phyloP scores from a whole-genome alignment of 805 yeast genomes.

The Candida boidinii region DNA sequence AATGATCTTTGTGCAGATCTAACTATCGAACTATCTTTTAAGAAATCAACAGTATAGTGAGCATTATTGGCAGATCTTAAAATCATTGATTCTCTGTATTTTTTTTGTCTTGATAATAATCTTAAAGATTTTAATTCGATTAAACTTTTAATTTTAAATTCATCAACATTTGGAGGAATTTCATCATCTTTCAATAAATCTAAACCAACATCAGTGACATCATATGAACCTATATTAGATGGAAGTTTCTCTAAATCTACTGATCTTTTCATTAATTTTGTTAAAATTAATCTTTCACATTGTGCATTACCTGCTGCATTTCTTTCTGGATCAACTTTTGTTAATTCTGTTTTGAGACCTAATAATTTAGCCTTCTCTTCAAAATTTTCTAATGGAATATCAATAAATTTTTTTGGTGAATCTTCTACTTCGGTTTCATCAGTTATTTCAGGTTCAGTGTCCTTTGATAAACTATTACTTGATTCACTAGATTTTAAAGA shows the following conservation, averaged over 20 bases:
- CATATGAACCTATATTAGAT: conserved; percentile 58
- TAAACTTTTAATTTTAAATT: conserved; percentile 54
- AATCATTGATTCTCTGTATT: conserved; percentile 54
- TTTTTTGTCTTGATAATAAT: conserved; percentile 61
- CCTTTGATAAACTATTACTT: too few relatives aligned
- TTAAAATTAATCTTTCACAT: conserved; percentile 44
- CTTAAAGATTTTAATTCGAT: conserved; percentile 65
- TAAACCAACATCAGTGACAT: conserved; percentile 19
- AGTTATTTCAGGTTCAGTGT: conserved; percentile 1
- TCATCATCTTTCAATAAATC: conserved; percentile 36
- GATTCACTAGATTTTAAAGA: not conserved
- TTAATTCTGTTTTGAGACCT: conserved; percentile 27
- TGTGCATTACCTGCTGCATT: conserved; percentile 40
- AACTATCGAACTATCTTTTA: conserved; percentile 46
- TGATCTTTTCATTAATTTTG: conserved; percentile 49
- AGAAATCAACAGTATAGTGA: conserved; percentile 26
- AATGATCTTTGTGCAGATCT: conserved; percentile 63
- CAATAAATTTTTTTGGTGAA: conserved; percentile 1
- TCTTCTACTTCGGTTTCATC: conserved; percentile 1
- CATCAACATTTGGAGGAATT: conserved; percentile 39
- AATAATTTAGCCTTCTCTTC: conserved; percentile 29
- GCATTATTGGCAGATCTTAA: conserved; percentile 9
- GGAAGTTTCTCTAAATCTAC: conserved; percentile 59
- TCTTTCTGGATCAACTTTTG: conserved; percentile 23
- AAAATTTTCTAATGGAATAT: conserved; percentile 20